A percentile compares a stretch with the other conserved stretches of the same genome.
Conservation (phyloP, 2,329 filamentous ascomycete species). For the Exophiala aquamarina region DNA sequence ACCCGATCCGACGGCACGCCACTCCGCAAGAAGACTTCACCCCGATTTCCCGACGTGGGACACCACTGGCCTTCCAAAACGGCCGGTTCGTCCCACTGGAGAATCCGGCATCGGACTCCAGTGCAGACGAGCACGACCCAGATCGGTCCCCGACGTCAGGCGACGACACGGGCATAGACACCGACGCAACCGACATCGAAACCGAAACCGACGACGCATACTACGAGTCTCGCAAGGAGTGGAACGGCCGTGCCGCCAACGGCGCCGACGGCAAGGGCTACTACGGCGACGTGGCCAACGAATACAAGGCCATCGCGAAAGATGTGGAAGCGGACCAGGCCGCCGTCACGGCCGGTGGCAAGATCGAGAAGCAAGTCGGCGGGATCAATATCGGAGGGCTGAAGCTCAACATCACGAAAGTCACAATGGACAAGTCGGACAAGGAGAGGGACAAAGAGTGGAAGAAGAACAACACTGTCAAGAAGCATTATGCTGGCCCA, state of each 20-base stretch:
- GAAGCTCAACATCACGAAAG: slow-evolving; percentile 11
- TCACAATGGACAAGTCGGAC: slow-evolving; percentile 15
- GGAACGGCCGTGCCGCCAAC: slow-evolving; percentile 17
- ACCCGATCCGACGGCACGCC: slow-evolving; percentile 10
- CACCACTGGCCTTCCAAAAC: background rate
- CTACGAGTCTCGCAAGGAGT: slow-evolving; percentile 22
- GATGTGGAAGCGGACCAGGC: slow-evolving; percentile 15
- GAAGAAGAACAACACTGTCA: background rate
- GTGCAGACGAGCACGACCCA: background rate
- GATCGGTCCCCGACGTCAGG: background rate
- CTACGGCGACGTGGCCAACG: slow-evolving; percentile 18
- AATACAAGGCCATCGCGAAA: slow-evolving; percentile 19
- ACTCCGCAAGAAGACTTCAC: slow-evolving; percentile 10
- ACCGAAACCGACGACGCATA: slow-evolving; percentile 23
- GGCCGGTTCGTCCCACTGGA: background rate
- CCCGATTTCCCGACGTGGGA: background rate
- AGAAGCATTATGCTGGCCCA: slow-evolving; percentile 8
- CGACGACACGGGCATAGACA: background rate
- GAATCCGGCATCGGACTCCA: background rate
- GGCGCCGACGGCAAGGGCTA: slow-evolving; percentile 12
- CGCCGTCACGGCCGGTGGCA: background rate
- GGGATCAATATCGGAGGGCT: background rate
- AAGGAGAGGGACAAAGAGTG: slow-evolving; percentile 7
- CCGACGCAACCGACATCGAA: slow-evolving; percentile 19
- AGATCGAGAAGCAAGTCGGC: background rate